Percentiles rank a stretch among this genome's conserved stretches.
Evolutionary conservation across 2,329 filamentous ascomycete genomes (phyloP).

Genomic region (Paramyrothecium sp.): DNA sequence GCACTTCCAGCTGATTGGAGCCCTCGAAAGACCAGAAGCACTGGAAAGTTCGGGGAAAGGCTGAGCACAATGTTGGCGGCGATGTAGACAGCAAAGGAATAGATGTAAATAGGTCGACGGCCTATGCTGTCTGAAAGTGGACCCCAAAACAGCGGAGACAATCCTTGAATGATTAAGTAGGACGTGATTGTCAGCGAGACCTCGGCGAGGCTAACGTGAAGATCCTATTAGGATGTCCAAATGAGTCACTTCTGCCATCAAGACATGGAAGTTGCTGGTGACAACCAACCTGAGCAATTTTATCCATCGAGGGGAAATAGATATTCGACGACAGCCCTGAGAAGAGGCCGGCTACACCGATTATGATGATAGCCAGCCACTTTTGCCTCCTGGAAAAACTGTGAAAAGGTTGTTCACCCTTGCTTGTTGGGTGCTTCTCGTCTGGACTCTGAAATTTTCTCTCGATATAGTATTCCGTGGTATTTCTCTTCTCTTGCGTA

Average conservation of each 20-base stretch:
- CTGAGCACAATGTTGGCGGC: constrained; percentile 43
- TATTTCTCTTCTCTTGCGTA: too few relatives aligned
- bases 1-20: constrained; percentile 47
- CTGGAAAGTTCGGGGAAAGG: constrained; percentile 39
- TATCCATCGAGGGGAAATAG: constrained; percentile 44
- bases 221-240: constrained; percentile 15
- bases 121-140: constrained; percentile 45
- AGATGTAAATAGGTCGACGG: constrained; percentile 42
- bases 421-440: too few relatives aligned
- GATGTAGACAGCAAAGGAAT: constrained; percentile 45
- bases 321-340: constrained; percentile 52
- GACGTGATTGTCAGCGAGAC: constrained; percentile 41
- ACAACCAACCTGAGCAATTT: constrained; percentile 29
- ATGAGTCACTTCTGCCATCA: background rate
- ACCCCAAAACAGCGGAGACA: constrained; percentile 47
- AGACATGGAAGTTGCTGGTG: too few relatives aligned
- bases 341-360: constrained; percentile 49
- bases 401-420: too few relatives aligned
- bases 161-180: constrained; percentile 50
- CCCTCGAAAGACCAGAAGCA: constrained; percentile 43
- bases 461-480: too few relatives aligned
- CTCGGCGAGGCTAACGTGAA: constrained; percentile 23
- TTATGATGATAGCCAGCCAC: constrained; percentile 44
- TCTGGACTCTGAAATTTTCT: too few relatives aligned
- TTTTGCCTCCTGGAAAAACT: too few relatives aligned